A percentile compares a stretch with the other conserved stretches of the same genome.
Evolutionary conservation across 805 yeast genomes (phyloP).

Genomic region (Nakazawaea populi): DNA sequence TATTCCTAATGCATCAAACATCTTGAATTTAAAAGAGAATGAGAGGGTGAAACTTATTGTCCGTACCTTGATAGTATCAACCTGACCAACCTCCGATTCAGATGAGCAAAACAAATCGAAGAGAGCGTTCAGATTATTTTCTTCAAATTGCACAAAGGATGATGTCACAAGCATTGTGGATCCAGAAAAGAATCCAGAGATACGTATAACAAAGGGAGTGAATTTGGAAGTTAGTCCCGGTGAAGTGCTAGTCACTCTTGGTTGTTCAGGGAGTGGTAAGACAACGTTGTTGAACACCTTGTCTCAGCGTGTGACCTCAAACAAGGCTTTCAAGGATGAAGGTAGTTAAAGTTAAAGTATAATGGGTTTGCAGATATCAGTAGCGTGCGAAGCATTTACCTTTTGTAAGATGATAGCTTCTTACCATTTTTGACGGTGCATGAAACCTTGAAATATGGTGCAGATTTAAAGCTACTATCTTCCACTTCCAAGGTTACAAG

Average conservation of each 20-base stretch:
- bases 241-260: slow-evolving; percentile 63
- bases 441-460: slow-evolving; percentile 59
- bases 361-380: slow-evolving; percentile 15
- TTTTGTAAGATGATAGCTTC: slow-evolving; percentile 61
- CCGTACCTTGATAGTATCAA: background rate
- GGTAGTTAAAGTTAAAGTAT: slow-evolving; percentile 40
- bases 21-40: background rate
- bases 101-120: background rate
- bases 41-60: background rate
- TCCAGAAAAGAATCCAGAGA: slow-evolving; percentile 2
- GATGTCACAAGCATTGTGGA: background rate
- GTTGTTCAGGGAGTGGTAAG: slow-evolving; percentile 77
- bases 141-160: background rate
- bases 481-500: slow-evolving; percentile 26
- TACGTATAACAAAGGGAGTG: slow-evolving; percentile 34
- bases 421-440: slow-evolving; percentile 60
- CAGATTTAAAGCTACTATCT: slow-evolving; percentile 51
- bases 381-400: slow-evolving; percentile 38
- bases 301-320: slow-evolving; percentile 38
- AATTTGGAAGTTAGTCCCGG: slow-evolving; percentile 50
- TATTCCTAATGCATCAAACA: background rate
- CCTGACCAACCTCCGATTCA: background rate
- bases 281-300: slow-evolving; percentile 63
- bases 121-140: too few relatives aligned
- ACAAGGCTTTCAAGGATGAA: slow-evolving; percentile 31